Conservation (phyloP, 331 rosid species). For the Erythrophleum ivorense region DNA sequence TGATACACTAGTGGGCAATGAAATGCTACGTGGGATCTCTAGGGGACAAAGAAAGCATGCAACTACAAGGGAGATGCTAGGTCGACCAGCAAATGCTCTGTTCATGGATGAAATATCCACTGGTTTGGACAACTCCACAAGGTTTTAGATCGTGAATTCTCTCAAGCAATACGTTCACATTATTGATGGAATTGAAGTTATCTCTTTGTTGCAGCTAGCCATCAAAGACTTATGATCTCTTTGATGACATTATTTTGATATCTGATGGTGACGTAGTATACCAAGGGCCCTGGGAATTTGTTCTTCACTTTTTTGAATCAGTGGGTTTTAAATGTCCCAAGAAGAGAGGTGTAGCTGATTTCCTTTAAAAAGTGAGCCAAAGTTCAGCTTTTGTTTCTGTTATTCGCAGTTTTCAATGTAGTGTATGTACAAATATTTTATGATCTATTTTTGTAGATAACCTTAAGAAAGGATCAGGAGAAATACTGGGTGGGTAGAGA, state of each 20-base stretch:
- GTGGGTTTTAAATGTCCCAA: constrained; percentile 64
- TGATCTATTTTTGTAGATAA: constrained; percentile 49
- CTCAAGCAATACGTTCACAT: constrained; percentile 53
- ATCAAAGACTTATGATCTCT: constrained; percentile 66
- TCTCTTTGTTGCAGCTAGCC: constrained; percentile 79
- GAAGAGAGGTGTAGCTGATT: constrained; percentile 66
- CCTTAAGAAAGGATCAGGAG: constrained; percentile 72
- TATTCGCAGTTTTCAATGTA: constrained; percentile 2
- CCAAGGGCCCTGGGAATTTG: constrained; percentile 64
- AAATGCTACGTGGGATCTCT: constrained; percentile 66
- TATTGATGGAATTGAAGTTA: constrained; percentile 58
- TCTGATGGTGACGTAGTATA: constrained; percentile 71
- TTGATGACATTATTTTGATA: constrained; percentile 66
- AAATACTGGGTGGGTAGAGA: constrained; percentile 61
- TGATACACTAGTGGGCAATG: constrained; percentile 71
- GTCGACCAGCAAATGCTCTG: constrained; percentile 60
- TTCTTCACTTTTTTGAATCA: constrained; percentile 56
- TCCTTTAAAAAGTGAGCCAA: constrained; percentile 63
- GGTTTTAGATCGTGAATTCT: constrained; percentile 57
- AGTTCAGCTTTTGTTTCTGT: background rate
- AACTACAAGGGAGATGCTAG: constrained; percentile 70
- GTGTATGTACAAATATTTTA: background rate
- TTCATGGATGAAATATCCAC: constrained; percentile 77
- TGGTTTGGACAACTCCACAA: constrained; percentile 69
- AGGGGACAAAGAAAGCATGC: constrained; percentile 84